Evolutionary conservation across 768 basidiomycete genomes (phyloP), one percentile per base, ranked within the genome.

Genomic region (Dioszegia crocea): DNA sequence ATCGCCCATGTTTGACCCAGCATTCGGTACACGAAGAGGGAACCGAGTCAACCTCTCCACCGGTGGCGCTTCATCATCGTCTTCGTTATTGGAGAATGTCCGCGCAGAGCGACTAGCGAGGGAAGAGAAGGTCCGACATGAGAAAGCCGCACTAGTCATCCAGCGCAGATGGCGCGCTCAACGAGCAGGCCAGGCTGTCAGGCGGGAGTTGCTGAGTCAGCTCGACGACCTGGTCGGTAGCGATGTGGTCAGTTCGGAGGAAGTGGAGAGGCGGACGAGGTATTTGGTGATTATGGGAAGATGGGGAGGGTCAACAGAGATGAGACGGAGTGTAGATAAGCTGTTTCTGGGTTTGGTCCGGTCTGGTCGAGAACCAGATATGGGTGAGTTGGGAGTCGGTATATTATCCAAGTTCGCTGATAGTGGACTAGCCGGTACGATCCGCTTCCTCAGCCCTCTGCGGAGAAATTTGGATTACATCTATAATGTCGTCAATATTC

Each of bases 11-110:
- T 53, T 53, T 38, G 51, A 53, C 51, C 51, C 51, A 1, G 33
- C 51, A 4, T 40, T 53, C 51, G 19, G 36, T 14, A 23, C 16
- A 21, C n/a, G 21, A 16, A 30, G 46, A 5, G 23, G 23, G 27
- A 59, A 63, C 55, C 58, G 65, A 16, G 66, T 76, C 60, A 68
- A 76, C 59, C 68, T 76, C n/a, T 73, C 72, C 4, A 73, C 67
- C 11, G 51, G 51, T 19, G 51, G 36, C 51, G 51, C 51, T n/a
- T 62, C 68, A 17, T 61, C 68, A n/a, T 61, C 75, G 4, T 59
- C 73, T 5, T 68, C 75, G 10, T 58, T 74, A 16, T 56, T 74
- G 9, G 61, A 61, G 3, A 44, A 57, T 23, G 67, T 74, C 17
- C 56, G 73, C 45, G 66, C 65, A 2, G 69, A 76, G 59, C 57